Evolutionary conservation across 2,329 filamentous ascomycete species (phyloP).

Genomic region (Neopestalotiopsis sp.): DNA sequence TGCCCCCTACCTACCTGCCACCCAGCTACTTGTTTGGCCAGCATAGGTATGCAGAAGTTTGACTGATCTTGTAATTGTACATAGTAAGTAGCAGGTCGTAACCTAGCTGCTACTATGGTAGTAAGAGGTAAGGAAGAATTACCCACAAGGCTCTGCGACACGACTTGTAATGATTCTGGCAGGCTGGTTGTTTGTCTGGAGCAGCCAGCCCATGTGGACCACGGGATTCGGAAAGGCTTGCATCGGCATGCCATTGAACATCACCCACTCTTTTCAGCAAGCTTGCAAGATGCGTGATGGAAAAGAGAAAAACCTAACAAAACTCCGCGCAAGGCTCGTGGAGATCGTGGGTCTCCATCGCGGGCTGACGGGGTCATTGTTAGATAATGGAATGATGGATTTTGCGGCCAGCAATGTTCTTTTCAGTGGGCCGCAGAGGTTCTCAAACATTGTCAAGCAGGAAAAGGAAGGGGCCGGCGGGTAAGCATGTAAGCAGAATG

Average conservation of each 20-base stretch:
- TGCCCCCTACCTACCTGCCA: background rate
- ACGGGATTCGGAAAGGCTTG: slow-evolving; percentile 3
- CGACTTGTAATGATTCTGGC: too few species aligned
- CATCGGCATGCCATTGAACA: background rate
- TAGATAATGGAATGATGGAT: slow-evolving; percentile 1
- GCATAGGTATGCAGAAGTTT: too few species aligned
- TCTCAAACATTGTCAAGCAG: background rate
- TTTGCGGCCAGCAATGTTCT: background rate
- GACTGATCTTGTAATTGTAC: too few species aligned
- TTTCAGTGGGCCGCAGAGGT: background rate
- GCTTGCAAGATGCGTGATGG: background rate
- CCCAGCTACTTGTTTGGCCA: too few species aligned
- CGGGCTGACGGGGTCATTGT: background rate
- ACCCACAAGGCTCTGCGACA: too few species aligned
- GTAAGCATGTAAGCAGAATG: background rate
- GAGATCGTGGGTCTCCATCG: background rate
- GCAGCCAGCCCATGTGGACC: background rate
- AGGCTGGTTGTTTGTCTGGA: too few species aligned
- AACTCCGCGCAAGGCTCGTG: slow-evolving; percentile 1
- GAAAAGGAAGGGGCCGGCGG: background rate
- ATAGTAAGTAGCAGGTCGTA: too few species aligned
- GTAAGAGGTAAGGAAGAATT: too few species aligned
- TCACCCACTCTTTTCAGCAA: background rate
- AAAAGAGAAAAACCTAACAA: background rate
- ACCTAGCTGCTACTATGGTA: too few species aligned